Percentiles rank a stretch among this genome's conserved stretches.
Evolutionary conservation across 75 land plant genomes (phyloP).

Genomic region (Azolla pinnata): DNA sequence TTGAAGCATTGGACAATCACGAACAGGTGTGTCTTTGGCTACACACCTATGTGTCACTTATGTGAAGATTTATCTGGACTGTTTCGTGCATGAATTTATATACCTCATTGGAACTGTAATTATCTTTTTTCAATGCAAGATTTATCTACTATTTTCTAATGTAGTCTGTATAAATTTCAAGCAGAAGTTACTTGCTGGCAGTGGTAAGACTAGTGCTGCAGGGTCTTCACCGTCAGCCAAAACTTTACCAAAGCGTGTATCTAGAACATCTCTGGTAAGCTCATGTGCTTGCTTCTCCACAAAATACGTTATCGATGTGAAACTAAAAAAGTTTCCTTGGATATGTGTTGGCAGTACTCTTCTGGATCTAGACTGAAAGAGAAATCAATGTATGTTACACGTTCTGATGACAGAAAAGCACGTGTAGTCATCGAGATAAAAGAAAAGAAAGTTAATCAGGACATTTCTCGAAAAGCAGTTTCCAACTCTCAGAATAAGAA

Average conservation of each 20-base stretch:
- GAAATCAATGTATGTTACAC: slow-evolving; percentile 1
- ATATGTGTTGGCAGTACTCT: not conserved
- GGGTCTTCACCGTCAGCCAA: not conserved
- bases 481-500: not conserved
- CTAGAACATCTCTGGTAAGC: not conserved
- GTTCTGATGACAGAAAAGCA: not conserved
- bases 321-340: no score
- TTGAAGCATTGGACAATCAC: no score
- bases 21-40: no score
- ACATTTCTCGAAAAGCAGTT: not conserved
- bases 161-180: no score
- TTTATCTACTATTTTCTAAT: no score
- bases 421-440: not conserved
- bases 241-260: not conserved
- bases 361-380: not conserved
- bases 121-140: no score
- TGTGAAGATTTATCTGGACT: no score
- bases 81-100: no score
- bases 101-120: no score
- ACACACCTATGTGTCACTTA: no score
- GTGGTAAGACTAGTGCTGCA: not conserved
- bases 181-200: not conserved
- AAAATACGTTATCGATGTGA: no score
- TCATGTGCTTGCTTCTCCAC: no score
- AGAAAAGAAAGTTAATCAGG: not conserved